Percentiles rank a stretch among this genome's conserved stretches.
phyloP scores from a whole-genome alignment of 2,329 filamentous ascomycete species.

The Mycosphaerella arachidis region DNA sequence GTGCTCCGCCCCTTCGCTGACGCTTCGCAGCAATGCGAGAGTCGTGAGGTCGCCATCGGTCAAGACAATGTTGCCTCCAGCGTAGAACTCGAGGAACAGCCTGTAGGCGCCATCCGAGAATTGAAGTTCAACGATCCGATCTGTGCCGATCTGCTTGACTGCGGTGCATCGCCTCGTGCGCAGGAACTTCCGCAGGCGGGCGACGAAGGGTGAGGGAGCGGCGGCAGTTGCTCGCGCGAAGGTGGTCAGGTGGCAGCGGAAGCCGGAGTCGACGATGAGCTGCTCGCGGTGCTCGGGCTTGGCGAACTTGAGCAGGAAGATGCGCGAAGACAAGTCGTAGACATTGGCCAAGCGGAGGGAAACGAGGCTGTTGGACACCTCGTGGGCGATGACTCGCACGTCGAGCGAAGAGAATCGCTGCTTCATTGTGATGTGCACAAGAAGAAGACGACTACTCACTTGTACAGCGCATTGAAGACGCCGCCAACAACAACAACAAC shows the following conservation, averaged over 20 bases:
- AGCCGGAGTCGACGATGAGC: constrained; percentile 87
- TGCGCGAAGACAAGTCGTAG: constrained; percentile 93
- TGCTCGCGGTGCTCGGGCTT: constrained; percentile 87
- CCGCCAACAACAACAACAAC: no score
- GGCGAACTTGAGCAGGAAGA: constrained; percentile 91
- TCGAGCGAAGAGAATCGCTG: constrained; percentile 76
- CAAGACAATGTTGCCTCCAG: constrained; percentile 88
- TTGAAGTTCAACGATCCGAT: constrained; percentile 84
- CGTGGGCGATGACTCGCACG: constrained; percentile 84
- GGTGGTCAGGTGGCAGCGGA: constrained; percentile 88
- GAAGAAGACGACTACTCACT: no score
- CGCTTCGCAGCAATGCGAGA: constrained; percentile 72
- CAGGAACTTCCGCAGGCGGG: constrained; percentile 77
- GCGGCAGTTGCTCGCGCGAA: constrained; percentile 84
- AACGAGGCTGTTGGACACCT: constrained; percentile 73
- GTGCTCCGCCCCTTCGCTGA: constrained; percentile 75
- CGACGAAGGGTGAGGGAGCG: constrained; percentile 79
- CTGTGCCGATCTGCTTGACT: constrained; percentile 82
- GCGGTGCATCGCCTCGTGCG: constrained; percentile 80
- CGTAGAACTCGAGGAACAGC: constrained; percentile 92
- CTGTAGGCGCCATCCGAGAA: constrained; percentile 89
- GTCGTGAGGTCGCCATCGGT: constrained; percentile 83
- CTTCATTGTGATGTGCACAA: constrained; percentile 56
- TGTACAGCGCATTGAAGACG: no score
- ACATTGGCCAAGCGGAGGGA: constrained; percentile 83